Evolutionary conservation across 2,329 filamentous ascomycete species (phyloP), one percentile per base, ranked within the genome.

Genomic region (Neonectria neomacrospora): DNA sequence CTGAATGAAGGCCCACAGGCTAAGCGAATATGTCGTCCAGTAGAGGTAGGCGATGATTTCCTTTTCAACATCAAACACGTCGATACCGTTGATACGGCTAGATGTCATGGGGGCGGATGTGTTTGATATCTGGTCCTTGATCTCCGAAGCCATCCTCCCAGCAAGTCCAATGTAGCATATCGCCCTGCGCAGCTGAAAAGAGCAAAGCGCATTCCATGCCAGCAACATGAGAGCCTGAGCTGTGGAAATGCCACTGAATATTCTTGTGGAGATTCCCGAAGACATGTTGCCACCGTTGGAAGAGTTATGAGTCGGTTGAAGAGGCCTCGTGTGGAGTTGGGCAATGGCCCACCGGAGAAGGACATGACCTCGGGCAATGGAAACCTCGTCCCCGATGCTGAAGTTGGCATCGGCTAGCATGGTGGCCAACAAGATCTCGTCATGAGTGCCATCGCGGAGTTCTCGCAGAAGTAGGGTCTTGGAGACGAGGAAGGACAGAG

Each of bases 31-130:
- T 1, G 77, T 77, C 4, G 77, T 73, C 79, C 79, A 81, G 71
- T 78, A 79, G 6, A 81, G 67, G 65, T 79, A 79, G 23, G 76
- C 72, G 4, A 77, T 70, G 16, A 81, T 57, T 62, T 81, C 80
- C 59, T 76, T 77, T 61, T 81, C 79, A 8, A 81, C 76, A 47
- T 77, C 75, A 48, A 74, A 75, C 3, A 81, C 75, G 41, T 80
- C 78, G 47, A 81, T 74, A 10, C 79, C 79, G 23, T 81, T 81
- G 65, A 81, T 80, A 32, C 77, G 75, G 39, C 77, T 79, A 1
- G 75, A 75, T 11, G 69, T 70, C 26, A 73, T 67, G 5, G 74
- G 70, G 3, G 69, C 73, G 18, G 65, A 61, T 9, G 69, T 68
- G n/a, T 66, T 70, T 2, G 70, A 65, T 28, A 78, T 72, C 42